These are phyloP conservation scores for Alternaria sp. DNA, from an alignment of 2,329 filamentous ascomycete genomes.

Conservation along the genomic window DNA sequence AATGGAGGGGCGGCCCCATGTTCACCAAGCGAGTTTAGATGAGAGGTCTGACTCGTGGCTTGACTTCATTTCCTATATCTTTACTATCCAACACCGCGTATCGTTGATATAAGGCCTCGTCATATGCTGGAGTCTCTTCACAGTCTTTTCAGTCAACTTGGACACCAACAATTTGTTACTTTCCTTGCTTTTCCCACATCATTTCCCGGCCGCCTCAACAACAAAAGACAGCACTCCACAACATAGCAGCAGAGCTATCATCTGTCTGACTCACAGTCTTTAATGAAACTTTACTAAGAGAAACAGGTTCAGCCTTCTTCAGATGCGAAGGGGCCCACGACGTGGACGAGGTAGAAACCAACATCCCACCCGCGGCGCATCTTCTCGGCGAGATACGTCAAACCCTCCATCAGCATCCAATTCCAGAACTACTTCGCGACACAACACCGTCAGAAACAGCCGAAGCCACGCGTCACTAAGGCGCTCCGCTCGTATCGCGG, in stretches of 20 bases:
- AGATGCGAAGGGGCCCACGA: conserved; percentile 46
- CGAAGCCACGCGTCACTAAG: conserved; percentile 33
- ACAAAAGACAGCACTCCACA: conserved; percentile 13
- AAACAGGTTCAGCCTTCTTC: conserved; percentile 39
- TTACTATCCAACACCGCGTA: conserved; percentile 13
- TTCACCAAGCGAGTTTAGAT: conserved; percentile 27
- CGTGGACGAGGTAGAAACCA: conserved; percentile 46
- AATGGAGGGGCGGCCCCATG: conserved; percentile 28
- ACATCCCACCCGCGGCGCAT: conserved; percentile 33
- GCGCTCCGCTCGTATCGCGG: conserved; percentile 43
- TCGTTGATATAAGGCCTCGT: conserved; percentile 16
- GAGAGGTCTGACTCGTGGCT: conserved; percentile 44
- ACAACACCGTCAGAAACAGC: conserved; percentile 20
- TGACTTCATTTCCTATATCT: conserved; percentile 43
- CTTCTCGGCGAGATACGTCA: conserved; percentile 34
- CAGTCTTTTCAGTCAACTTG: conserved; percentile 7
- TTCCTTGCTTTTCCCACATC: conserved; percentile 6
- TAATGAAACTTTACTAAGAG: conserved; percentile 37
- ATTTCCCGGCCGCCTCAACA: conserved; percentile 20
- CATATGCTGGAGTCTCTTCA: conserved; percentile 21
- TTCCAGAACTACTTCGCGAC: conserved; percentile 19
- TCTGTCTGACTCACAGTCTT: conserved; percentile 19
- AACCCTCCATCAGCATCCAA: conserved; percentile 20
- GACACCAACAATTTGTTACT: conserved; percentile 3
- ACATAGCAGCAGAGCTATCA: conserved; percentile 34